Evolutionary conservation across 2,329 filamentous ascomycete species (phyloP), one percentile per base, ranked within the genome.

Genomic region (Neofusicoccum parvum): DNA sequence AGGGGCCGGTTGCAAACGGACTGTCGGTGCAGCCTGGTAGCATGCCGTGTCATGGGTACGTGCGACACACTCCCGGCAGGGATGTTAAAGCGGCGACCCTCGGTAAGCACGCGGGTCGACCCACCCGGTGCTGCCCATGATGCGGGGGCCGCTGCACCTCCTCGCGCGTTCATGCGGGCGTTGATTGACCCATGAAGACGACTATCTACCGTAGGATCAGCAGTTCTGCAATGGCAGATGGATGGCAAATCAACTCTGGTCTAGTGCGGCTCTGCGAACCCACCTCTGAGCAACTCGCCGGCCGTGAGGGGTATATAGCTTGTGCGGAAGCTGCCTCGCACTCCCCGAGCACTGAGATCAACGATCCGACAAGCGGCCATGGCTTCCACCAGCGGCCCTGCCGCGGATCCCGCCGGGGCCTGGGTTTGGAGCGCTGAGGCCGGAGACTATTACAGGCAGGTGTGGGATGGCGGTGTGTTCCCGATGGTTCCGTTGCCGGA

Each of bases 231-330:
- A 46, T 46, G 37, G 32, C 53, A 34, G 56, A 9, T 20, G 56
- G n/a, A 27, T 23, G 41, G 36, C 53, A 60, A 11, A 5, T 46
- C 50, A 20, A 9, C 39, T 9, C 14, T 27, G 32, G 58, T 23
- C 27, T 62, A 62, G 54, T 59, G 54, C 54, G 54, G 54, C 54
- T 59, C 54, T 59, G 54, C 39, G 37, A 27, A 50, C 14, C 5
- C 46, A 1, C 7, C 27, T 15, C 49, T 15, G 27, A n/a, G 3
- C 49, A 12, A n/a, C 27, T 5, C 7, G 14, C 23, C 11, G 3
- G 12, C 27, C 5, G 49, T n/a, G 49, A 51, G 27, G 54, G 54
- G 27, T 62, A 62, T 62, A 62, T 62, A 62, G 51, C 17, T 27
- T 32, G 51, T n/a, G 4, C 17, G n/a, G 12, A 17, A 23, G 32